phyloP scores from a whole-genome alignment of 805 yeast genomes.

The Lipomyces chichibuensis region DNA sequence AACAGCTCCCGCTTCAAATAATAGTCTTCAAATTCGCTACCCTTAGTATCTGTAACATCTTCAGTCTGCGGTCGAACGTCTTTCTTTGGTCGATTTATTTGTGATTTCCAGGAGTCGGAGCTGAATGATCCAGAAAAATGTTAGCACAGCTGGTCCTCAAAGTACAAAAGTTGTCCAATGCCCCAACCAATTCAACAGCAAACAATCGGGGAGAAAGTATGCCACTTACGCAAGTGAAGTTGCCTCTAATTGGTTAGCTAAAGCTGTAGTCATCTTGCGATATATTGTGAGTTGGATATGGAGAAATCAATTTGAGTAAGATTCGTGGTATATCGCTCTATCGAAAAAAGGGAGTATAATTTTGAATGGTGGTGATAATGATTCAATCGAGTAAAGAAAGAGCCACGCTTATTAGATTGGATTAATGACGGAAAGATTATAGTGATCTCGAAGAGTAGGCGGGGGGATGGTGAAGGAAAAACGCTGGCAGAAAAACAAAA shows the following conservation, averaged over 20 bases:
- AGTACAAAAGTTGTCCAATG: not conserved
- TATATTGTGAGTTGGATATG: not conserved
- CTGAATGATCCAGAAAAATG: not conserved
- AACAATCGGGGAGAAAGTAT: not conserved
- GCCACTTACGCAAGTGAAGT: constrained; percentile 23
- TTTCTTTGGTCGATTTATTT: constrained; percentile 73
- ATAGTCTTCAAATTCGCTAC: constrained; percentile 89
- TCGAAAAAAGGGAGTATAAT: not conserved
- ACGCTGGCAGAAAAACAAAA: too few species aligned
- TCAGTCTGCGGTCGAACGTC: constrained; percentile 92
- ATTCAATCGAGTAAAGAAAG: not conserved
- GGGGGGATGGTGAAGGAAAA: too few species aligned
- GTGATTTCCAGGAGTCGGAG: constrained; percentile 63
- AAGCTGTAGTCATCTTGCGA: constrained; percentile 28
- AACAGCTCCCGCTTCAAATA: constrained; percentile 86
- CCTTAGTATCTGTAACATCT: constrained; percentile 90
- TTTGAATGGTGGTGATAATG: not conserved
- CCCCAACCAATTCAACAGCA: not conserved
- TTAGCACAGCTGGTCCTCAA: not conserved
- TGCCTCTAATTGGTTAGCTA: constrained; percentile 28
- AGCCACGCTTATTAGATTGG: not conserved
- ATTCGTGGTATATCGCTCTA: not conserved
- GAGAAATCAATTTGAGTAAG: not conserved
- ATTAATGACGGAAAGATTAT: not conserved
- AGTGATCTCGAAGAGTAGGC: not conserved